Evolutionary conservation across 805 yeast species (phyloP).

Genomic region (Candida saitoana): DNA sequence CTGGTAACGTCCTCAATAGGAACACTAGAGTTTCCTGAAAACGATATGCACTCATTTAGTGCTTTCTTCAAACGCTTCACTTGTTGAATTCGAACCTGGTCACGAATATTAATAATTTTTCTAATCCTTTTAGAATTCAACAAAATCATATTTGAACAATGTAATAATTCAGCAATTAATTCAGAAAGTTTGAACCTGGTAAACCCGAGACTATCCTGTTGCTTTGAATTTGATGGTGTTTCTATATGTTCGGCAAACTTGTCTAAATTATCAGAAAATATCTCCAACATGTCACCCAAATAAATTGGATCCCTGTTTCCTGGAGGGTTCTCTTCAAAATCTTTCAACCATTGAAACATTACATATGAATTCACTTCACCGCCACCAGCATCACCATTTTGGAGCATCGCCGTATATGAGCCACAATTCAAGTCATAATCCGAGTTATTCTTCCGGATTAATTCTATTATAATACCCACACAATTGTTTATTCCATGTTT

Average conservation of each 20-base stretch:
- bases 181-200: conserved; percentile 89
- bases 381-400: conserved; percentile 23
- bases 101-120: conserved; percentile 63
- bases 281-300: conserved; percentile 75
- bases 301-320: conserved; percentile 89
- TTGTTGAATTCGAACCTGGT: conserved; percentile 49
- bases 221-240: conserved; percentile 16
- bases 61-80: conserved; percentile 44
- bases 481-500: conserved; percentile 91
- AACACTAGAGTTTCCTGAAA: conserved; percentile 19
- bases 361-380: conserved; percentile 39
- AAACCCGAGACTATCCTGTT: conserved; percentile 66
- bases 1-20: conserved; percentile 29
- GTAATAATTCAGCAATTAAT: conserved; percentile 86
- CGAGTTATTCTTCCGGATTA: conserved; percentile 91
- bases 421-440: conserved; percentile 93
- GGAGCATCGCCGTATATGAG: conserved; percentile 59
- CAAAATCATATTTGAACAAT: conserved; percentile 95
- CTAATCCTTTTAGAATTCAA: conserved; percentile 76
- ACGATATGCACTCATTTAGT: conserved; percentile 23
- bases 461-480: conserved; percentile 90
- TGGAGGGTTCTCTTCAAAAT: conserved; percentile 83
- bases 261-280: conserved; percentile 73
- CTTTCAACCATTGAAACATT: conserved; percentile 43
- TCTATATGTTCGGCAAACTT: conserved; percentile 61